phyloP scores from a whole-genome alignment of 176 grass and related monocot genomes.

The Avena sativa region DNA sequence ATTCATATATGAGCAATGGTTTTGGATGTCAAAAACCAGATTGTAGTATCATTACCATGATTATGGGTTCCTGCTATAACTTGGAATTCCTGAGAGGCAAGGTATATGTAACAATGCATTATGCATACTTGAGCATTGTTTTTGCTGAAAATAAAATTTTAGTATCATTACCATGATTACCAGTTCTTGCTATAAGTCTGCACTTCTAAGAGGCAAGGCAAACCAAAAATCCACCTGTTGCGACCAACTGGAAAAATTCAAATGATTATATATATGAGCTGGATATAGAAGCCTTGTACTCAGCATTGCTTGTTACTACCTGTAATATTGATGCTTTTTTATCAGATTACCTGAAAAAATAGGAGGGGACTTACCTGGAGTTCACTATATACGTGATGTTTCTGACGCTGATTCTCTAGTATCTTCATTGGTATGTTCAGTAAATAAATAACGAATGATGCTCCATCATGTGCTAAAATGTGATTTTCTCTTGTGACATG shows the following conservation, averaged over 20 bases:
- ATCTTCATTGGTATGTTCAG: constrained; percentile 79
- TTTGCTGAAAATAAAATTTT: constrained; percentile 24
- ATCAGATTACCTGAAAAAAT: constrained; percentile 88
- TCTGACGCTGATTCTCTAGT: constrained; percentile 91
- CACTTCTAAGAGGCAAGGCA: background rate
- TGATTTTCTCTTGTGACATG: background rate
- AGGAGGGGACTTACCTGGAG: constrained; percentile 77
- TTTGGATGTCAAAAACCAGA: constrained; percentile 16
- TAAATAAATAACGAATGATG: background rate
- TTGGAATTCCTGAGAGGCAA: background rate
- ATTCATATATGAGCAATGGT: background rate
- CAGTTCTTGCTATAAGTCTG: constrained; percentile 20
- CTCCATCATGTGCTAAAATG: background rate
- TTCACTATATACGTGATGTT: constrained; percentile 91
- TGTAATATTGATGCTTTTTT: constrained; percentile 38
- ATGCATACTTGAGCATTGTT: background rate
- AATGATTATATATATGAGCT: background rate
- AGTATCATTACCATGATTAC: background rate
- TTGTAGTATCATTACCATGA: constrained; percentile 14
- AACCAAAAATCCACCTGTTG: background rate
- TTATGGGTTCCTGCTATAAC: constrained; percentile 12
- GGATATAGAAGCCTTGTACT: constrained; percentile 17
- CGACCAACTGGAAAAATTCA: background rate
- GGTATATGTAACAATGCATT: background rate
- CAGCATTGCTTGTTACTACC: constrained; percentile 15